Evolutionary conservation across 345 rosid genomes (phyloP).

Genomic region (Rhizophora apiculata): DNA sequence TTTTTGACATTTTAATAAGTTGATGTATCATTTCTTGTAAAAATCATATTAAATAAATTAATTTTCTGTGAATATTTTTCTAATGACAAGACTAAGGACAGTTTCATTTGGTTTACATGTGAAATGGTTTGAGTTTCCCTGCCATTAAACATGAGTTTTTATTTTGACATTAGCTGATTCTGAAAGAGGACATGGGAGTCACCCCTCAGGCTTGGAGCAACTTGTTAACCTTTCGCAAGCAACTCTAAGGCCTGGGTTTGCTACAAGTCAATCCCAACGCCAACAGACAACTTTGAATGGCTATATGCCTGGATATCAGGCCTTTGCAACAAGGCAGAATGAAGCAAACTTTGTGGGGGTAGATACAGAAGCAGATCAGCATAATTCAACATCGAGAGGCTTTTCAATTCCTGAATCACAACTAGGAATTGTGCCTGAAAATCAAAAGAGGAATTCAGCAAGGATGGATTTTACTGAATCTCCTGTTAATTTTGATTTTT

Average conservation of each 20-base stretch:
- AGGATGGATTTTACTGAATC: constrained; percentile 56
- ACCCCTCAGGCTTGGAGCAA: constrained; percentile 51
- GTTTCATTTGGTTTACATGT: constrained; percentile 9
- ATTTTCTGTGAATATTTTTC: background rate
- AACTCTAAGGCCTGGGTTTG: constrained; percentile 49
- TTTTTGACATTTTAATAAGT: constrained; percentile 7
- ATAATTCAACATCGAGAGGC: constrained; percentile 45
- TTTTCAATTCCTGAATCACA: constrained; percentile 46
- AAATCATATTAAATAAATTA: background rate
- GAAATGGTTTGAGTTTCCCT: constrained; percentile 2
- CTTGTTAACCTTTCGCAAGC: constrained; percentile 50
- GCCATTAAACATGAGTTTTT: constrained; percentile 15
- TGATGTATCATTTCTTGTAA: constrained; percentile 7
- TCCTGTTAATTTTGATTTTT: constrained; percentile 65
- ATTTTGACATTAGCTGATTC: constrained; percentile 52
- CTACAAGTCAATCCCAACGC: constrained; percentile 52
- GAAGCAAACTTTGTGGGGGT: constrained; percentile 59
- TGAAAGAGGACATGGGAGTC: constrained; percentile 50
- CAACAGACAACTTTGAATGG: constrained; percentile 60
- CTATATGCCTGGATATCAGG: constrained; percentile 55
- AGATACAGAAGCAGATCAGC: constrained; percentile 53
- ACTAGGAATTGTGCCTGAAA: constrained; percentile 43
- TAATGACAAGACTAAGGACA: background rate
- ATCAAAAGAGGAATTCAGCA: constrained; percentile 38
- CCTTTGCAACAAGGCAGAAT: constrained; percentile 47